Base-by-base conservation (phyloP, 1,284 basidiomycete genomes). In the Ceratobasidium papillatum region DNA sequence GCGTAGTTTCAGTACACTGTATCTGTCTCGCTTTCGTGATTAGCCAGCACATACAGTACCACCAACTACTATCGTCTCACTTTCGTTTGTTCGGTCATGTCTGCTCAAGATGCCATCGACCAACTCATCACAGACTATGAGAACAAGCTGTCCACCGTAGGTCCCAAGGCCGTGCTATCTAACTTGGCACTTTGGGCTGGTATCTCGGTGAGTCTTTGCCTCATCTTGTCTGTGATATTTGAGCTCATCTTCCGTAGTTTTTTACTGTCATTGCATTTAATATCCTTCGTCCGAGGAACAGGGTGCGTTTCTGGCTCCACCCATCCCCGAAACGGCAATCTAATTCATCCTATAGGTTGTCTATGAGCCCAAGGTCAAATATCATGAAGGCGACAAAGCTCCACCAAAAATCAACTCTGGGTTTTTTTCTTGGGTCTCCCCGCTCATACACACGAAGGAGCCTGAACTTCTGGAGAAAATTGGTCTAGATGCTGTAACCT, bases 401-500 rank as follows among this genome's bases (percentile, higher is more conserved):
- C 94, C 93, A 14, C 94, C 94, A 14, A 79, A 72, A 51, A 92
- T 96, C 80, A 91, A 91, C 74, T 90, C 93, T 81, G 91, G 92
- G 1, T 83, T 95, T 74, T 89, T 94, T 62, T 93, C 93, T 71
- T 97, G 96, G 97, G 84, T 99, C 0, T 90, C 91, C 27, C 96
- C 97, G 1, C 87, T 99, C 25, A 80, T 95, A 64, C 88, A 90
- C 76, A 91, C 92, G 36, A 92, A 92, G 79, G 97, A 99, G 82
- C 89, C 91, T 34, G 91, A 95, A 78, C 88, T 99, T 56, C 86
- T 99, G 38, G 90, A 94, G 78, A 95, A 96, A 81, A 88, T 98
- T 79, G 97, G 94, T 19, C 89, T 98, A 25, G 98, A 99, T 81
- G 97, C 96, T 0, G 92, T 95, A 64, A 88, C 93, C 14, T 99